A percentile compares a stretch with the other conserved stretches of the same genome.
These are phyloP conservation scores for Erucastrum elatum DNA, from an alignment of 345 rosid genomes.

Conservation along the genomic window DNA sequence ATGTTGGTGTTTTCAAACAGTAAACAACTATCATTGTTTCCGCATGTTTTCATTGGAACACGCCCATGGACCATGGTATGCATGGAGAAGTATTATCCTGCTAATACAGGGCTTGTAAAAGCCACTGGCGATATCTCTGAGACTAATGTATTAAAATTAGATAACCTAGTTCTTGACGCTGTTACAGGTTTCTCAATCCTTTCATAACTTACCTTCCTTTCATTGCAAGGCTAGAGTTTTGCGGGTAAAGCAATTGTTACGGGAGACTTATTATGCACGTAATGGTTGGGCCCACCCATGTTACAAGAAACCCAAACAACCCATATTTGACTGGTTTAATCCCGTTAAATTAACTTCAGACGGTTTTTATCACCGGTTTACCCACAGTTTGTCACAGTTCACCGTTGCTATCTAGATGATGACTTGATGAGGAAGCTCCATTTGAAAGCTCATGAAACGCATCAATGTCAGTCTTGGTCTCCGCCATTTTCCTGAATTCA, in stretches of 20 bases:
- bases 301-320: neutral
- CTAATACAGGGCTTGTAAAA: neutral
- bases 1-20: neutral
- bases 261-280: neutral
- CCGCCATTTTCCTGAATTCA: conserved; percentile 37
- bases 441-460: conserved; percentile 48
- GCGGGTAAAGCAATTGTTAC: too few species aligned
- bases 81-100: neutral
- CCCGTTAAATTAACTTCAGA: neutral
- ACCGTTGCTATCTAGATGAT: neutral
- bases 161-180: neutral
- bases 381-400: too few species aligned
- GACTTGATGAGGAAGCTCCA: conserved; percentile 11
- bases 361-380: conserved; percentile 3
- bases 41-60: too few species aligned
- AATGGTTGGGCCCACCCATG: neutral
- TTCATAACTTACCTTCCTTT: too few species aligned
- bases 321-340: conserved; percentile 10
- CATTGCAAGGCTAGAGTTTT: too few species aligned
- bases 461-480: conserved; percentile 31
- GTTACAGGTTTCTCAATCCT: neutral
- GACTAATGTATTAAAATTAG: neutral
- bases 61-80: neutral
- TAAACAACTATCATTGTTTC: neutral
- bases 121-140: neutral